These are phyloP conservation scores for Penicillium taxi DNA, from an alignment of 495 filamentous ascomycete species.

Conservation along the genomic window DNA sequence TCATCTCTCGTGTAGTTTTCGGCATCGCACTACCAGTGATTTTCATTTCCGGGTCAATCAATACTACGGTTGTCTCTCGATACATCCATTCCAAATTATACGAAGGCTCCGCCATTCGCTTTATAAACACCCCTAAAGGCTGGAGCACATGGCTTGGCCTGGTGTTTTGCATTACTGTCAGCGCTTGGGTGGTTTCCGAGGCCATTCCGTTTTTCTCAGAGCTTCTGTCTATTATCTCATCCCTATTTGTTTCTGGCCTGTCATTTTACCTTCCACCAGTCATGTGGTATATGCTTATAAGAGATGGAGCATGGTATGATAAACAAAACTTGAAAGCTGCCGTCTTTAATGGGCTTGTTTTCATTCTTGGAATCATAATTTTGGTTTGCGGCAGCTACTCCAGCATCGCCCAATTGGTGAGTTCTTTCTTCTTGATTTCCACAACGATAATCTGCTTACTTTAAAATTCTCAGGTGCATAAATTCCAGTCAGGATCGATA, in stretches of 20 bases:
- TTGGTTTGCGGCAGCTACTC: conserved; percentile 49
- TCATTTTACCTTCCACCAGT: conserved; percentile 56
- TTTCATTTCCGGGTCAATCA: conserved; percentile 57
- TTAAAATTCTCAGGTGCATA: conserved; percentile 2
- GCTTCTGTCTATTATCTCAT: conserved; percentile 51
- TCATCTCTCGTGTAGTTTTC: conserved; percentile 59
- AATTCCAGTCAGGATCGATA: conserved; percentile 9
- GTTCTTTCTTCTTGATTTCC: conserved; percentile 11
- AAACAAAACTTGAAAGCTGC: conserved; percentile 14
- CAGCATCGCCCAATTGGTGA: conserved; percentile 48
- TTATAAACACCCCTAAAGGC: conserved; percentile 47
- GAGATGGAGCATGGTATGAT: conserved; percentile 29
- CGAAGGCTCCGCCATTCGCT: conserved; percentile 40
- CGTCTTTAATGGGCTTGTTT: conserved; percentile 12
- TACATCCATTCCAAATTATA: conserved; percentile 54
- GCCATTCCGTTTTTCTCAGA: conserved; percentile 60
- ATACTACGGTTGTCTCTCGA: conserved; percentile 48
- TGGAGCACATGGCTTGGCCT: conserved; percentile 52
- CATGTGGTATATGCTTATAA: conserved; percentile 53
- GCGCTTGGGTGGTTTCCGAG: conserved; percentile 60
- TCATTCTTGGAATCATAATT: conserved; percentile 34
- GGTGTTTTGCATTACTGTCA: conserved; percentile 44
- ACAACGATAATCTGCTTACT: background rate
- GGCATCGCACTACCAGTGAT: conserved; percentile 68
- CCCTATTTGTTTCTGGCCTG: conserved; percentile 56